Evolutionary conservation across 2,329 filamentous ascomycete genomes (phyloP).

Genomic region (Zymoseptoria ardabiliae): DNA sequence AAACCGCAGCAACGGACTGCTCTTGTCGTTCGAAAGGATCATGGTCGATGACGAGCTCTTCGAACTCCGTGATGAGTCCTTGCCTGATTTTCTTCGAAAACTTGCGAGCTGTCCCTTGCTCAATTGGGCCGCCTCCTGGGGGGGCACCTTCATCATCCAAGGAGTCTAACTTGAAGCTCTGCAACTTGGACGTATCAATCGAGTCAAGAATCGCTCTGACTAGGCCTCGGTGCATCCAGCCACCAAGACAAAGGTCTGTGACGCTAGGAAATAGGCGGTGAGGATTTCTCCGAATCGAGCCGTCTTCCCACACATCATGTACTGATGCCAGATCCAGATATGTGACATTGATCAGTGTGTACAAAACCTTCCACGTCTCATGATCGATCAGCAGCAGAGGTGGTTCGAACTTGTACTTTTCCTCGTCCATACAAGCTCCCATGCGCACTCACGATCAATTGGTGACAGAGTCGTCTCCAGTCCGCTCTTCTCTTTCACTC

Average conservation of each 20-base stretch:
- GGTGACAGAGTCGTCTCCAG: background rate
- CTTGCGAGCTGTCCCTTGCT: background rate
- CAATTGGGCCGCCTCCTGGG: slow-evolving; percentile 2
- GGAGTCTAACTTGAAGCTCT: slow-evolving; percentile 7
- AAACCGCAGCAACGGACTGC: slow-evolving; percentile 3
- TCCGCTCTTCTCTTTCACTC: background rate
- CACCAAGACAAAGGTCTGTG: slow-evolving; percentile 9
- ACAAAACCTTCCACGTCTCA: slow-evolving; percentile 8
- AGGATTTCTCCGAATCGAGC: slow-evolving; percentile 3
- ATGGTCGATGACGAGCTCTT: slow-evolving; percentile 1
- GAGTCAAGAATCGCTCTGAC: slow-evolving; percentile 5
- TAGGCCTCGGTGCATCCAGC: slow-evolving; percentile 9
- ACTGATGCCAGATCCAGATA: slow-evolving; percentile 8
- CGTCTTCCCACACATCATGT: slow-evolving; percentile 1
- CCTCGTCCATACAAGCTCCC: background rate
- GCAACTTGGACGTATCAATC: slow-evolving; percentile 4
- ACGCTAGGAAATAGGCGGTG: slow-evolving; percentile 6
- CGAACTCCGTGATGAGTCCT: background rate
- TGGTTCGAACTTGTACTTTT: background rate
- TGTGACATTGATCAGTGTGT: slow-evolving; percentile 4
- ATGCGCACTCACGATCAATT: background rate
- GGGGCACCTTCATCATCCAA: slow-evolving; percentile 6
- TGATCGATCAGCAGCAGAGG: slow-evolving; percentile 3
- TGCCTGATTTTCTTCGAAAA: background rate
- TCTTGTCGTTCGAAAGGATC: slow-evolving; percentile 7